Conservation (phyloP, 225 moss, liverwort and hornwort genomes). For the Ulota crispa region DNA sequence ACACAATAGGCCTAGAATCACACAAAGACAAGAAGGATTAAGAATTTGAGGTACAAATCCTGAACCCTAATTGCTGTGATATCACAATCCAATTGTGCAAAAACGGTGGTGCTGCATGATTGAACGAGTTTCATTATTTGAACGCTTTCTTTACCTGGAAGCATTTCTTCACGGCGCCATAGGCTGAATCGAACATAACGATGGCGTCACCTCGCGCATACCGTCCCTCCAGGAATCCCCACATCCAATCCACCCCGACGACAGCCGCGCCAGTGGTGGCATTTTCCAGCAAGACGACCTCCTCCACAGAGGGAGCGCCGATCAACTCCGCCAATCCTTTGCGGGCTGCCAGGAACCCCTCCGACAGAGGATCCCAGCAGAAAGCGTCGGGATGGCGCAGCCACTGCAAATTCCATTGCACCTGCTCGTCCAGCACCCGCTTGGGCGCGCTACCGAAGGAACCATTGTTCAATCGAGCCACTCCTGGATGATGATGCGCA, state of each 20-base stretch:
- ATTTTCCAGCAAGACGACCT: constrained; percentile 83
- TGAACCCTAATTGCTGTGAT: neutral
- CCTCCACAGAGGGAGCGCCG: constrained; percentile 45
- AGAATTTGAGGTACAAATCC: neutral
- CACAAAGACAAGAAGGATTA: neutral
- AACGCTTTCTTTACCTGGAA: constrained; percentile 49
- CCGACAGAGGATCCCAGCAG: constrained; percentile 61
- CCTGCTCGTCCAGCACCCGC: constrained; percentile 62
- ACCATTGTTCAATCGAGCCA: constrained; percentile 79
- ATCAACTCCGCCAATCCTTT: constrained; percentile 53
- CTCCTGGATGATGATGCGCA: constrained; percentile 66
- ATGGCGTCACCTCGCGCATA: constrained; percentile 68
- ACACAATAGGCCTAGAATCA: constrained; percentile 48
- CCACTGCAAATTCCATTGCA: constrained; percentile 49
- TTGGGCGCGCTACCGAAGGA: constrained; percentile 76
- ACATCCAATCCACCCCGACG: constrained; percentile 71
- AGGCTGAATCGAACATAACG: constrained; percentile 69
- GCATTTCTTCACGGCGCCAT: constrained; percentile 73
- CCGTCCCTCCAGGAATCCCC: constrained; percentile 74
- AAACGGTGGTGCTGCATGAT: neutral
- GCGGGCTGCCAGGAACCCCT: constrained; percentile 51
- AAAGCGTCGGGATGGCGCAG: constrained; percentile 64
- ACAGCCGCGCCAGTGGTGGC: constrained; percentile 75
- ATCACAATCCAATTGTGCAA: neutral
- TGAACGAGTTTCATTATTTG: neutral